phyloP scores from a whole-genome alignment of 306 rosid genomes.

The Leucaena leucocephala region DNA sequence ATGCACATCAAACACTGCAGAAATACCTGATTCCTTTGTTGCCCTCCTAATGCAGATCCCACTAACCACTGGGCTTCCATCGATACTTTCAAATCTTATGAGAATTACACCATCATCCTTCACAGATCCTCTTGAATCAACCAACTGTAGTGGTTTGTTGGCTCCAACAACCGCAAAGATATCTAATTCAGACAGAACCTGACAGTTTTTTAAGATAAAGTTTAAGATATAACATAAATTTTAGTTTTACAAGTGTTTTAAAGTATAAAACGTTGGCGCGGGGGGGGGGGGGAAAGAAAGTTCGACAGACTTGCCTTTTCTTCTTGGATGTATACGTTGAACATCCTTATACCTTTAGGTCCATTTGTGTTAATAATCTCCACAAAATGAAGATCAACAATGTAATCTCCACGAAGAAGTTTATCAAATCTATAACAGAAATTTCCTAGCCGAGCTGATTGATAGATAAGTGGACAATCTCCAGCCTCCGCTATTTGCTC shows the following conservation, averaged over 20 bases:
- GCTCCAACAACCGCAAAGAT: conserved; percentile 82
- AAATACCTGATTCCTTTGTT: conserved; percentile 52
- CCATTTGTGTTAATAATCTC: conserved; percentile 82
- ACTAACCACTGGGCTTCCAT: conserved; percentile 76
- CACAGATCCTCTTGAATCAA: conserved; percentile 59
- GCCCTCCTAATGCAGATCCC: conserved; percentile 80
- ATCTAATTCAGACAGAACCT: conserved; percentile 82
- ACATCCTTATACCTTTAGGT: conserved; percentile 86
- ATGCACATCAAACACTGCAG: conserved; percentile 16
- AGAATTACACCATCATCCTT: conserved; percentile 65
- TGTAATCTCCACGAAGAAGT: conserved; percentile 71
- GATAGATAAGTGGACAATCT: conserved; percentile 68
- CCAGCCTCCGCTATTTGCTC: conserved; percentile 72
- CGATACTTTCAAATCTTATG: conserved; percentile 75
- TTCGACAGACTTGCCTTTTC: conserved; percentile 59
- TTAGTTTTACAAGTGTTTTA: background rate
- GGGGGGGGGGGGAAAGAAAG: background rate
- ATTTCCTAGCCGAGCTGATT: conserved; percentile 71
- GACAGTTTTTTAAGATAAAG: conserved; percentile 36
- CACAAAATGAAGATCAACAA: conserved; percentile 75
- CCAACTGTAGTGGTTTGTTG: conserved; percentile 72
- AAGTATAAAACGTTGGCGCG: background rate
- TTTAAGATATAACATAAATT: conserved; percentile 6
- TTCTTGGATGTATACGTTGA: conserved; percentile 76
- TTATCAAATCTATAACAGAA: conserved; percentile 59